A percentile compares a stretch with the other conserved stretches of the same genome.
Evolutionary conservation across 192 early-diverging fungal genomes (phyloP).

Genomic region (Gryganskiella cystojenkinii): DNA sequence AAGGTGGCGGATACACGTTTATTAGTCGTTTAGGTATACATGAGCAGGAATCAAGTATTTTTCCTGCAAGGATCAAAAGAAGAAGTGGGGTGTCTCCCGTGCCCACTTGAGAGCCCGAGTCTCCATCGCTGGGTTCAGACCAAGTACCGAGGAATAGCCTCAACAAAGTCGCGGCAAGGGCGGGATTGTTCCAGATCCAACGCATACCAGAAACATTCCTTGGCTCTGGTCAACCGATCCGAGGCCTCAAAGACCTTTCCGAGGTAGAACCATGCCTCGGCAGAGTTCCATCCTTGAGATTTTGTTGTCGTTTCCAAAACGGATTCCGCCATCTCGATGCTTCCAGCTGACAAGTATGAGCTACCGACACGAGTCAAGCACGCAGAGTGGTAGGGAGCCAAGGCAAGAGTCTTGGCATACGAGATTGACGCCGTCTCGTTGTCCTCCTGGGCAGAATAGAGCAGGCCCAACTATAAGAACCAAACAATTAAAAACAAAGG

Average conservation of each 20-base stretch:
- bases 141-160: slow-evolving; percentile 22
- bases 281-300: slow-evolving; percentile 64
- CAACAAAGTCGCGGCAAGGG: slow-evolving; percentile 12
- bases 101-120: no score
- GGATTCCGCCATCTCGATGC: slow-evolving; percentile 61
- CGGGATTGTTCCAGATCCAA: slow-evolving; percentile 62
- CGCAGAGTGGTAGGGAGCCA: slow-evolving; percentile 52
- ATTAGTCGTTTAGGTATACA: no score
- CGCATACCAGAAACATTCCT: slow-evolving; percentile 68
- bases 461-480: slow-evolving; percentile 42
- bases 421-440: slow-evolving; percentile 53
- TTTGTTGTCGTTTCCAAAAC: slow-evolving; percentile 60
- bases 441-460: slow-evolving; percentile 42
- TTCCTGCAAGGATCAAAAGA: no score
- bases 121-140: no score
- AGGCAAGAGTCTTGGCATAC: slow-evolving; percentile 58
- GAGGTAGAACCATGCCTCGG: slow-evolving; percentile 70
- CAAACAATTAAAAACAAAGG: not conserved
- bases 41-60: no score
- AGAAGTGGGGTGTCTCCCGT: no score
- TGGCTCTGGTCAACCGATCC: slow-evolving; percentile 50
- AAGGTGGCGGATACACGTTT: no score
- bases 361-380: slow-evolving; percentile 56
- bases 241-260: slow-evolving; percentile 57
- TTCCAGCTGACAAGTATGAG: slow-evolving; percentile 50